Evolutionary conservation across 2,329 filamentous ascomycete genomes (phyloP), one percentile per base, ranked within the genome.

Genomic region (Fusarium mundagurra): DNA sequence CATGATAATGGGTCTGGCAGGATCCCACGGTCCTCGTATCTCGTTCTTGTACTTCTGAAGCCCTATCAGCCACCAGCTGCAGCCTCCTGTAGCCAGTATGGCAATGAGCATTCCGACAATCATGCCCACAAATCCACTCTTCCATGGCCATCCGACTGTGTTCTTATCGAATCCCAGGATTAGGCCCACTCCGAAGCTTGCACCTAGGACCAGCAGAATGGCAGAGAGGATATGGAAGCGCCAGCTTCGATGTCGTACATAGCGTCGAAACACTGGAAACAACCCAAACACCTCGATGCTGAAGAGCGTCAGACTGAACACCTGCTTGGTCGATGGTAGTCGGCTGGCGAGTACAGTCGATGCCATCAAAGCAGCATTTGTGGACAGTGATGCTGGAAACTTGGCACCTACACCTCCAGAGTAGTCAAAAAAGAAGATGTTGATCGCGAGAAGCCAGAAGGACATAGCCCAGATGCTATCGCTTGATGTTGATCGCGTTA

Each of bases 11-110:
- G 96, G 96, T 80, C 95, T 89, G 12, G 96, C 96, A 27, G 96
- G 95, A 84, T 99, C 96, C 96, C 96, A 99, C 3, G 96, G 96
- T 48, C 96, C 96, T 80, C 95, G 94, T 76, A 99, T 98, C 84
- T 98, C 96, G 82, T 98, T 98, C 87, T 99, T 99, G 84, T 98
- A 99, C 85, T 97, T 96, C 84, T 99, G 96, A 82, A 99, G 83
- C 14, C 95, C 94, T 79, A 99, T 98, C 72, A 99, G 85, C 95
- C 96, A 98, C 96, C 95, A 98, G 81, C 94, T 97, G 82, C 95
- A 98, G 18, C 95, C 92, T 4, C 96, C 96, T 91, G 98, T 97
- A 5, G 91, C 92, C 61, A 98, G 82, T 9, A 92, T 90, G 1
- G 93, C 92, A 29, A 94, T 86, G 16, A 96, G 79, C n/a, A 91